Evolutionary conservation across 495 filamentous ascomycete genomes (phyloP).

Genomic region (Neurospora sp.): DNA sequence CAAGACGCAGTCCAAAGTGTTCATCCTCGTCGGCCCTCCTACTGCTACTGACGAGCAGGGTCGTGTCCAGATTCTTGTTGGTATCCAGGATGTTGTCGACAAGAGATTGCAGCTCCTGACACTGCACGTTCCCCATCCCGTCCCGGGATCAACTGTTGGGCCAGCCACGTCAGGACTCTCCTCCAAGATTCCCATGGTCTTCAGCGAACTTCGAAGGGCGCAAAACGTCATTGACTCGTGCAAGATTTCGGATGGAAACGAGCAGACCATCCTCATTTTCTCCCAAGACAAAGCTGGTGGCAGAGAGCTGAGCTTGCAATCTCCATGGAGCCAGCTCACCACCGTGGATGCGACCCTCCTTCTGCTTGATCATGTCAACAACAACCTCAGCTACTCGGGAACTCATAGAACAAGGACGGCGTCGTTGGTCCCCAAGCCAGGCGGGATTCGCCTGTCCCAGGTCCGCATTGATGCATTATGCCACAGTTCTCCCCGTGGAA

Average conservation of each 20-base stretch:
- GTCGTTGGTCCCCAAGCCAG: not conserved
- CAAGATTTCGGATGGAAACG: constrained; percentile 56
- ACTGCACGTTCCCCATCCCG: constrained; percentile 37
- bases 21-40: constrained; percentile 51
- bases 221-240: constrained; percentile 64
- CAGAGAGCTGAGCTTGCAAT: constrained; percentile 59
- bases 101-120: constrained; percentile 58
- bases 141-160: not conserved
- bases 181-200: constrained; percentile 23
- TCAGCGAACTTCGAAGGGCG: constrained; percentile 36
- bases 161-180: constrained; percentile 5
- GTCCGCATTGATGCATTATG: constrained; percentile 31
- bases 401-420: constrained; percentile 9
- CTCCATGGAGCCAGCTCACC: constrained; percentile 58
- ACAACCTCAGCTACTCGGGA: constrained; percentile 28
- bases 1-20: constrained; percentile 47
- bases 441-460: constrained; percentile 13
- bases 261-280: constrained; percentile 55
- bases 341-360: constrained; percentile 43
- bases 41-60: constrained; percentile 40
- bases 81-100: constrained; percentile 57
- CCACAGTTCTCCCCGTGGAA: constrained; percentile 40
- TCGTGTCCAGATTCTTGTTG: constrained; percentile 49
- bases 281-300: constrained; percentile 52
- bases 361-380: constrained; percentile 25